Conservation (phyloP, 768 basidiomycete genomes). For the Xerocomellus dryophilus region DNA sequence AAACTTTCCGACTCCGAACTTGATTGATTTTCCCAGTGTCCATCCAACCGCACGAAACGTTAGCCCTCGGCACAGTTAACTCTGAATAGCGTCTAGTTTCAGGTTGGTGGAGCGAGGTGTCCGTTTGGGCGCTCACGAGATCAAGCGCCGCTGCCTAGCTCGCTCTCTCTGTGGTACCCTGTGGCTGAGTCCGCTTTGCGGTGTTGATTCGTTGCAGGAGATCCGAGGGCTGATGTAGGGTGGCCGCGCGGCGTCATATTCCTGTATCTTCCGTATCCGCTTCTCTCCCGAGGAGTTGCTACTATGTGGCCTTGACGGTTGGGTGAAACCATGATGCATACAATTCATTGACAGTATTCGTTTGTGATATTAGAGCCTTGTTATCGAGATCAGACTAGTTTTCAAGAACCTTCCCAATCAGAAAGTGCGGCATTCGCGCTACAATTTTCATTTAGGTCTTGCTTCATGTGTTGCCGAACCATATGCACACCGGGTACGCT, state of each 20-base stretch:
- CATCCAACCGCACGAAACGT: constrained; percentile 66
- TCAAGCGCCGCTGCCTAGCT: constrained; percentile 36
- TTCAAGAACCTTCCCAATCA: too few relatives aligned
- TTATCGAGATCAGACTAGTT: neutral
- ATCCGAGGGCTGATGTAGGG: constrained; percentile 43
- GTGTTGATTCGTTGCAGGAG: constrained; percentile 51
- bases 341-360: constrained; percentile 30
- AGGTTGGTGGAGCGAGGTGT: constrained; percentile 79
- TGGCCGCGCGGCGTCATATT: constrained; percentile 68
- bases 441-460: too few relatives aligned
- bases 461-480: too few relatives aligned
- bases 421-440: too few relatives aligned
- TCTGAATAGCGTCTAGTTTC: constrained; percentile 62
- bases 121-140: constrained; percentile 52
- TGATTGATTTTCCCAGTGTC: constrained; percentile 49
- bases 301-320: constrained; percentile 74
- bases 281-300: constrained; percentile 30
- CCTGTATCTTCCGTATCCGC: constrained; percentile 70
- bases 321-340: constrained; percentile 80
- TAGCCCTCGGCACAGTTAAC: constrained; percentile 40
- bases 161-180: constrained; percentile 32
- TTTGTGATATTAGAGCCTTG: neutral
- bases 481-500: too few relatives aligned
- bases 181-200: constrained; percentile 47
- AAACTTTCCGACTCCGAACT: constrained; percentile 23